Evolutionary conservation across 1,284 basidiomycete species (phyloP), one percentile per base, ranked within the genome.

Genomic region (Ganoderma resinaceum): DNA sequence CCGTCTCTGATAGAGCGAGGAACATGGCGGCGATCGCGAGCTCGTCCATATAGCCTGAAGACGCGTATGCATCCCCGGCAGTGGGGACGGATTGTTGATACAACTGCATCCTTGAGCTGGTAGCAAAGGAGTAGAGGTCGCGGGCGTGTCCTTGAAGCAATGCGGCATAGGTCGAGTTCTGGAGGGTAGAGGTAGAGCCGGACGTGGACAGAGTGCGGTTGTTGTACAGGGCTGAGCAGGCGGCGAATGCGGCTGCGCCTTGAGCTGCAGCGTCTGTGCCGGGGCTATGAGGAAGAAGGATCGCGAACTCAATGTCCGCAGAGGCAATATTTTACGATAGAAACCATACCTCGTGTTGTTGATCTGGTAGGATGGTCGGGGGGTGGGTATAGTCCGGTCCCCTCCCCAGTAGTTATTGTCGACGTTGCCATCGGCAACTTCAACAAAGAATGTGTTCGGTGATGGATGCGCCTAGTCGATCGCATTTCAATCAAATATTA

Each of bases 351-450:
- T 84, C 2, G 89, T 89, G 64, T 85, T 80, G 69, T 96, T 95
- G 74, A 98, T 89, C 73, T 90, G 89, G 80, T 89, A 96, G 0
- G 92, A 89, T 0, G 90, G 87, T 40, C 96, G 89, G 38, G 90
- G 88, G 16, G 79, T 81, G 4, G 95, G 95, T 65, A 98, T 95
- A 70, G 84, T 84, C 62, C 83, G 85, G 75, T 98, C 96, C 2
- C 95, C 95, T 63, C 96, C 95, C 95, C 95, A 96, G 75, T 97
- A 98, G 3, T 84, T 84, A 73, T 94, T 88, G 78, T 96, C 93
- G 33, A 87, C 75, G 61, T 86, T 76, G 20, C 82, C 88, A 88
- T 77, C 66, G 55, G 70, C 94, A 49, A 97, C 88, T 78, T 94
- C 91, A 46, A 97, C 92, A 74, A 89, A 94, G 40, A 98, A 85